Percentiles rank a stretch among this genome's conserved stretches.
phyloP scores from a whole-genome alignment of 2,329 filamentous ascomycete species.

The Huntiella decipiens region DNA sequence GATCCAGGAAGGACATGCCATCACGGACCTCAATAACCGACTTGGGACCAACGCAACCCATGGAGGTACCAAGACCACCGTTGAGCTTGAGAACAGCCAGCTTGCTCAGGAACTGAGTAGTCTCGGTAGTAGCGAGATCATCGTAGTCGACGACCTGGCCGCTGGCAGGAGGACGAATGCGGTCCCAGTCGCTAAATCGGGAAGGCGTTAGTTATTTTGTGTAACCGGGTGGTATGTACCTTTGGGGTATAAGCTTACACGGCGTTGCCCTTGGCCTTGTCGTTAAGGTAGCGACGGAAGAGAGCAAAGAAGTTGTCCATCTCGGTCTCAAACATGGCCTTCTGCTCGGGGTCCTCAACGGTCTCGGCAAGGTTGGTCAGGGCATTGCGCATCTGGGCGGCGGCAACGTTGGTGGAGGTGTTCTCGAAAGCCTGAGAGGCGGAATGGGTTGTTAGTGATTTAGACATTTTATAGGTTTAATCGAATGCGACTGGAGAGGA shows the following conservation, averaged over 20 bases:
- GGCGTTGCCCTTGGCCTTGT: slow-evolving; percentile 94
- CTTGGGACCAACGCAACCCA: slow-evolving; percentile 98
- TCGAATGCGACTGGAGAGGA: not conserved
- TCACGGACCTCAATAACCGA: slow-evolving; percentile 99
- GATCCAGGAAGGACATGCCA: slow-evolving; percentile 98
- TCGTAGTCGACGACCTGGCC: slow-evolving; percentile 93
- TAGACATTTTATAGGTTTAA: not conserved
- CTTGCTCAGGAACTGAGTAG: slow-evolving; percentile 89
- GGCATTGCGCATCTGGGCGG: slow-evolving; percentile 96
- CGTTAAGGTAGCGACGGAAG: slow-evolving; percentile 94
- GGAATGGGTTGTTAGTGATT: slow-evolving; percentile 17
- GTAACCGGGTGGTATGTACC: not conserved
- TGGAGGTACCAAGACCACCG: slow-evolving; percentile 95
- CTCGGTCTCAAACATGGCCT: slow-evolving; percentile 96
- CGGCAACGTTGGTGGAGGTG: slow-evolving; percentile 93
- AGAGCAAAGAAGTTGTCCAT: slow-evolving; percentile 99
- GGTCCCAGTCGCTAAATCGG: slow-evolving; percentile 66
- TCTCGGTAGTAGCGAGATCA: slow-evolving; percentile 72
- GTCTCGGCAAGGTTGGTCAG: slow-evolving; percentile 84
- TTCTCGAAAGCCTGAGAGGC: slow-evolving; percentile 78
- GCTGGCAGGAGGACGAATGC: slow-evolving; percentile 81
- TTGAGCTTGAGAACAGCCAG: slow-evolving; percentile 98
- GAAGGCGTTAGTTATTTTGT: not conserved
- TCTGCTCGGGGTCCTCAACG: slow-evolving; percentile 61
- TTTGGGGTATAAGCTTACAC: slow-evolving; percentile 33